These are phyloP conservation scores for Hypericum androsaemum DNA, from an alignment of 345 rosid species.

Conservation along the genomic window DNA sequence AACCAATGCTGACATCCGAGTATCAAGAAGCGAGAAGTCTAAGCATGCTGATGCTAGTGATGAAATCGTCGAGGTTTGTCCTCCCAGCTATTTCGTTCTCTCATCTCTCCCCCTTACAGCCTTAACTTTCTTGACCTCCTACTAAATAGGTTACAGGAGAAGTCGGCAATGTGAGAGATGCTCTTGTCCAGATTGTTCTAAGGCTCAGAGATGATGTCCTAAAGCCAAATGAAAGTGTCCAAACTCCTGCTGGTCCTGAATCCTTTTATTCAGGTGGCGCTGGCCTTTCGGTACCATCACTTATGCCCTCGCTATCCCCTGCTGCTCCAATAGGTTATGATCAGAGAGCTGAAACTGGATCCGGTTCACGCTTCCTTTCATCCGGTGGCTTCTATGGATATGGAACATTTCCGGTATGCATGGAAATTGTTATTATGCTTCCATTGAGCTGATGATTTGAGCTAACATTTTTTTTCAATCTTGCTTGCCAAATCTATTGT, in stretches of 20 bases:
- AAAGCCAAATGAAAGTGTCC: slow-evolving; percentile 51
- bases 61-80: slow-evolving; percentile 80
- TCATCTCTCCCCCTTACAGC: slow-evolving; percentile 12
- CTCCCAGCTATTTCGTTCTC: neutral
- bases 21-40: slow-evolving; percentile 66
- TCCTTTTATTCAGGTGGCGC: slow-evolving; percentile 43
- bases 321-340: slow-evolving; percentile 62
- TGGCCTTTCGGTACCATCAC: slow-evolving; percentile 45
- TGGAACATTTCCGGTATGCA: slow-evolving; percentile 64
- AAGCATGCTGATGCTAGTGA: slow-evolving; percentile 60
- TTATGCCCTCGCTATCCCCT: slow-evolving; percentile 59
- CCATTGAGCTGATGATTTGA: no score
- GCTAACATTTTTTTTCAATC: no score
- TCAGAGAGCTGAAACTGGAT: slow-evolving; percentile 58
- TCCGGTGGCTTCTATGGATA: slow-evolving; percentile 65
- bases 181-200: slow-evolving; percentile 73
- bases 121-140: slow-evolving; percentile 10
- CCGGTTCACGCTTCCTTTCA: slow-evolving; percentile 53
- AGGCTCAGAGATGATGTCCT: slow-evolving; percentile 87
- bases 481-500: no score
- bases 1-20: slow-evolving; percentile 69
- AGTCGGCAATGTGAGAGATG: slow-evolving; percentile 68
- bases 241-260: slow-evolving; percentile 48
- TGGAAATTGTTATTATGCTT: no score
- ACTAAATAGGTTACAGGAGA: slow-evolving; percentile 59